These are phyloP conservation scores for Rhizopogon vulgaris DNA, from an alignment of 768 basidiomycete genomes.

Conservation along the genomic window DNA sequence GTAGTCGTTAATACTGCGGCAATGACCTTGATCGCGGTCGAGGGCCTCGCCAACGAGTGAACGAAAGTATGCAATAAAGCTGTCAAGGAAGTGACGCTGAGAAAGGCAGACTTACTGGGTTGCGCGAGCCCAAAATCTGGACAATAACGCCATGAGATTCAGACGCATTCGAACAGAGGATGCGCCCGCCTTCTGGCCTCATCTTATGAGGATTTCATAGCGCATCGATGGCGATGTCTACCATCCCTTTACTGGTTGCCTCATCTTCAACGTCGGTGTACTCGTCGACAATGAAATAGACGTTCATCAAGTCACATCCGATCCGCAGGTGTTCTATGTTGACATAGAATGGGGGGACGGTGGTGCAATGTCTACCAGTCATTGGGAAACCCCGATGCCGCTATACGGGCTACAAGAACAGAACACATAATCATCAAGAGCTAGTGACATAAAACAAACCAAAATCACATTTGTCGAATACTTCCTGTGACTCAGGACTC, in stretches of 20 bases:
- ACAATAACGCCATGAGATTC: background rate
- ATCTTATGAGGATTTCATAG: conserved; percentile 1
- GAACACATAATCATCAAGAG: background rate
- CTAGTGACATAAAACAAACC: conserved; percentile 15
- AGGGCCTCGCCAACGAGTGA: background rate
- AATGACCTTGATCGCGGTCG: conserved; percentile 6
- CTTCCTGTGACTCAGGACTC: conserved; percentile 25
- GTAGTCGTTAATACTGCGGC: conserved; percentile 25
- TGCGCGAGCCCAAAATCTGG: conserved; percentile 5
- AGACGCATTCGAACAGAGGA: conserved; percentile 10
- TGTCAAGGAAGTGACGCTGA: conserved; percentile 4
- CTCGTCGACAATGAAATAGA: conserved; percentile 28
- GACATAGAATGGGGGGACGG: background rate
- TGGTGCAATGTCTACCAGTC: too few relatives aligned
- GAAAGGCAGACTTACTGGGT: background rate
- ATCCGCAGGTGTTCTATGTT: conserved; percentile 16
- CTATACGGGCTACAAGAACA: background rate
- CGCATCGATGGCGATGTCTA: conserved; percentile 5
- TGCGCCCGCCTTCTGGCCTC: conserved; percentile 3
- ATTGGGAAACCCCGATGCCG: background rate
- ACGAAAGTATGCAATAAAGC: background rate
- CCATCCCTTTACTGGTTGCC: background rate
- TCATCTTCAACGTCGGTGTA: conserved; percentile 17
- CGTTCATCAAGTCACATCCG: conserved; percentile 26
- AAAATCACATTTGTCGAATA: conserved; percentile 37